Evolutionary conservation across 2,329 filamentous ascomycete species (phyloP).

Genomic region (Cadophora luteo-olivacea): DNA sequence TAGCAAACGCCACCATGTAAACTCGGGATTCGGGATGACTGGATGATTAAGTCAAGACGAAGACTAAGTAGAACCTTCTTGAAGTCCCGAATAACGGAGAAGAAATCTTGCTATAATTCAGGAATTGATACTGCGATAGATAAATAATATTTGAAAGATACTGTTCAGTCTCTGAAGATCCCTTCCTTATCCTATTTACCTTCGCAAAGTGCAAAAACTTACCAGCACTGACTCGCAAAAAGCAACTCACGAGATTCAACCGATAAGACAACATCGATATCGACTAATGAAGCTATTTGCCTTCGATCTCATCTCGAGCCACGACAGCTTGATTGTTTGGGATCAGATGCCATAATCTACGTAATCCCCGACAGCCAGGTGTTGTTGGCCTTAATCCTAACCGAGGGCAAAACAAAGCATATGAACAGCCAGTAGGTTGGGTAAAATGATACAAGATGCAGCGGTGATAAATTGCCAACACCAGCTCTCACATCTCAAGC

Average conservation of each 20-base stretch:
- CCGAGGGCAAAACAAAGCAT: not conserved
- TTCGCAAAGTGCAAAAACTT: conserved; percentile 5
- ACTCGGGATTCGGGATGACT: not conserved
- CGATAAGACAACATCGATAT: not conserved
- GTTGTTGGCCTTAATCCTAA: not conserved
- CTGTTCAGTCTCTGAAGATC: not conserved
- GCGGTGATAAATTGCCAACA: not conserved
- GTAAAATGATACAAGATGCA: conserved; percentile 7
- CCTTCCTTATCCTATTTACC: not conserved
- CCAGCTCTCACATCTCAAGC: conserved; percentile 31
- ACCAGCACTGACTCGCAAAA: conserved; percentile 1
- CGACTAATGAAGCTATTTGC: not conserved
- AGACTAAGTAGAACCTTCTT: not conserved
- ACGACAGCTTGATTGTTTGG: not conserved
- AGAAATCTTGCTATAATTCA: too few relatives aligned
- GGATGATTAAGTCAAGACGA: not conserved
- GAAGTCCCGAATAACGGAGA: too few relatives aligned
- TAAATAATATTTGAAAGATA: not conserved
- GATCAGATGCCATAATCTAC: not conserved
- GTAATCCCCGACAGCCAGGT: not conserved
- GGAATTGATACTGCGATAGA: not conserved
- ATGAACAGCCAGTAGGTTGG: not conserved
- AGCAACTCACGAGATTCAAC: not conserved
- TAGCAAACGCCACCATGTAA: conserved; percentile 6
- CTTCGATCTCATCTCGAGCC: not conserved